Conservation (phyloP, 305 asterid species). For the Solanum hybrid region DNA sequence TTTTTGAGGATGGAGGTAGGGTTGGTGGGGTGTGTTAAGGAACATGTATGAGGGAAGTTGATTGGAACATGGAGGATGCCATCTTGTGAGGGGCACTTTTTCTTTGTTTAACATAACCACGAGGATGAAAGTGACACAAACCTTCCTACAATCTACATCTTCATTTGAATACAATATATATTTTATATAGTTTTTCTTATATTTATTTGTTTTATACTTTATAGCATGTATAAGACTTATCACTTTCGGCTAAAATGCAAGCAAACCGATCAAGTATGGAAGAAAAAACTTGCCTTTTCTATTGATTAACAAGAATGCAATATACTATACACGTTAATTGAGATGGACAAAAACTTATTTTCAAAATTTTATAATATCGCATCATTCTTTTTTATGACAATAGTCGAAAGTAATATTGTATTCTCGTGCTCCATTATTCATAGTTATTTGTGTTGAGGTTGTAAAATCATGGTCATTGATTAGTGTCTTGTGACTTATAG, state of each 20-base stretch:
- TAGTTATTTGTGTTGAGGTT: background rate
- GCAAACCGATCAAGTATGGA: background rate
- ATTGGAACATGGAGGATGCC: conserved; percentile 46
- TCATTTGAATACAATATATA: background rate
- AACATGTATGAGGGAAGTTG: conserved; percentile 11
- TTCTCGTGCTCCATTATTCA: background rate
- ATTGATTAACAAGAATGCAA: background rate
- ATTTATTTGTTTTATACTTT: background rate
- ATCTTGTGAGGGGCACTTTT: conserved; percentile 30
- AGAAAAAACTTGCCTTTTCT: background rate
- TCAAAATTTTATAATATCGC: background rate
- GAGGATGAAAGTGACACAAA: conserved; percentile 21
- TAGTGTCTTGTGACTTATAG: background rate
- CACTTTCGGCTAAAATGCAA: background rate
- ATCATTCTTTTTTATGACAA: background rate
- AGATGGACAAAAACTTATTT: too few species aligned
- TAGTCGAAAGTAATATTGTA: background rate
- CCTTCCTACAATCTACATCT: conserved; percentile 6
- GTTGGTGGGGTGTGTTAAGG: background rate
- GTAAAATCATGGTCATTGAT: background rate
- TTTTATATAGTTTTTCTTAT: too few species aligned
- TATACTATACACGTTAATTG: too few species aligned
- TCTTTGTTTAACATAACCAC: conserved; percentile 16
- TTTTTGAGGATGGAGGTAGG: conserved; percentile 22
- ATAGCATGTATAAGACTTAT: background rate